Percentiles rank a stretch among this genome's conserved stretches.
Evolutionary conservation across 108 stramenopile genomes (phyloP).

Genomic region (Cyclotella choctawhatcheeana): DNA sequence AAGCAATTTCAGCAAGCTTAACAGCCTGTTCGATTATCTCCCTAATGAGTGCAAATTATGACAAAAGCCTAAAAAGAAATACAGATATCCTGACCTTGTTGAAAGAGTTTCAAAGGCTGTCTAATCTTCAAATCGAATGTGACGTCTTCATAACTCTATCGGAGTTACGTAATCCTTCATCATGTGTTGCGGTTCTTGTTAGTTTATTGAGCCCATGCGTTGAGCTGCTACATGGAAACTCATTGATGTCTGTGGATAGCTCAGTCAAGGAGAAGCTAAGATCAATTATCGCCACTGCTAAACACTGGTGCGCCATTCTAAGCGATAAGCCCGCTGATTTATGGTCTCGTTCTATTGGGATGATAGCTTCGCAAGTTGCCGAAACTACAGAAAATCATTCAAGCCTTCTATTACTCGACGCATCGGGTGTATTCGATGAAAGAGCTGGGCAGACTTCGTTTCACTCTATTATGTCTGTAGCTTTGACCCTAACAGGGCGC

Average conservation of each 20-base stretch:
- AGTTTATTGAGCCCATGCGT: conserved; percentile 35
- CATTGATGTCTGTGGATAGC: conserved; percentile 15
- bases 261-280: conserved; percentile 26
- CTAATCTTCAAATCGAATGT: conserved; percentile 35
- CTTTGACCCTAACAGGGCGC: conserved; percentile 33
- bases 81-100: conserved; percentile 7
- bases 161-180: conserved; percentile 29
- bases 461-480: conserved; percentile 47
- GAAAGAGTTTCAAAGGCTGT: conserved; percentile 47
- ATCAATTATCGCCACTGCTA: conserved; percentile 33
- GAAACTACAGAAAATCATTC: conserved; percentile 34
- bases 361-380: conserved; percentile 30
- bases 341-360: conserved; percentile 49
- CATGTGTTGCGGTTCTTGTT: conserved; percentile 22
- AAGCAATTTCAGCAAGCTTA: conserved; percentile 29
- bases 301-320: conserved; percentile 44
- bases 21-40: conserved; percentile 46
- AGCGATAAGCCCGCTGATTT: conserved; percentile 29
- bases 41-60: conserved; percentile 25
- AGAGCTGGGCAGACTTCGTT: conserved; percentile 27
- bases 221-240: conserved; percentile 20
- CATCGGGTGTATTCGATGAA: conserved; percentile 50
- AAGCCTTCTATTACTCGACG: conserved; percentile 46
- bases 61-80: not conserved
- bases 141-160: conserved; percentile 33